phyloP scores from a whole-genome alignment of 768 basidiomycete genomes.

The Mycena leptocephala region DNA sequence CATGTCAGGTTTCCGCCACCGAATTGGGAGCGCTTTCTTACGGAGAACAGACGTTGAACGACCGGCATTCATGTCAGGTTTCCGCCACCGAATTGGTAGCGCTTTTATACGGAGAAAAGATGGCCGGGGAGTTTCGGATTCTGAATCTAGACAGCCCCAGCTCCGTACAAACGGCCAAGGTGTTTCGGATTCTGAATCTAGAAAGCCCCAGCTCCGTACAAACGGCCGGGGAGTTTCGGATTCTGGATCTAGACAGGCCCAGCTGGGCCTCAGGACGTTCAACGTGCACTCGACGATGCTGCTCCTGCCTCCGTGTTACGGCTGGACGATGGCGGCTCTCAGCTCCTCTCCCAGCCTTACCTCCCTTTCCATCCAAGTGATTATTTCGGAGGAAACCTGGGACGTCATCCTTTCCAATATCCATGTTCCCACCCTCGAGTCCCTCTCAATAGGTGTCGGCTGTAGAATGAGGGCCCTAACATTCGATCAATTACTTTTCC shows the following conservation, averaged over 20 bases:
- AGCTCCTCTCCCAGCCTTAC: constrained; percentile 16
- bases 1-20: constrained; percentile 1
- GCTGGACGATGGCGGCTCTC: constrained; percentile 25
- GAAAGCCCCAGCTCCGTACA: no score
- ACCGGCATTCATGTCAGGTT: no score
- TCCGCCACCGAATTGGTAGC: no score
- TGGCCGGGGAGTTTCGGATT: no score
- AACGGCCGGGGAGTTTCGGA: no score
- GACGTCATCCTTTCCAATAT: constrained; percentile 14
- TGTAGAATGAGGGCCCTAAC: constrained; percentile 1
- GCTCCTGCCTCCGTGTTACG: constrained; percentile 24
- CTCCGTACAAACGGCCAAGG: no score
- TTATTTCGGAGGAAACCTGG: constrained; percentile 24
- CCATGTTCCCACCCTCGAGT: constrained; percentile 13
- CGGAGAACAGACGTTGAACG: neutral
- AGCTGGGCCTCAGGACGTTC: constrained; percentile 1
- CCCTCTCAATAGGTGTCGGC: constrained; percentile 5
- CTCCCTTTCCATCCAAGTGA: constrained; percentile 26
- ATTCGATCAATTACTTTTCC: constrained; percentile 17
- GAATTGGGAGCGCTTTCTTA: constrained; percentile 9
- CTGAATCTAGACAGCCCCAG: no score
- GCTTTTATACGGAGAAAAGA: no score
- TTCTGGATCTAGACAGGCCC: neutral
- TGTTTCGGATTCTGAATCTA: no score
- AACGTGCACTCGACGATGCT: constrained; percentile 31